Conservation (phyloP, 495 filamentous ascomycete genomes). For the Neurospora tetraspora region DNA sequence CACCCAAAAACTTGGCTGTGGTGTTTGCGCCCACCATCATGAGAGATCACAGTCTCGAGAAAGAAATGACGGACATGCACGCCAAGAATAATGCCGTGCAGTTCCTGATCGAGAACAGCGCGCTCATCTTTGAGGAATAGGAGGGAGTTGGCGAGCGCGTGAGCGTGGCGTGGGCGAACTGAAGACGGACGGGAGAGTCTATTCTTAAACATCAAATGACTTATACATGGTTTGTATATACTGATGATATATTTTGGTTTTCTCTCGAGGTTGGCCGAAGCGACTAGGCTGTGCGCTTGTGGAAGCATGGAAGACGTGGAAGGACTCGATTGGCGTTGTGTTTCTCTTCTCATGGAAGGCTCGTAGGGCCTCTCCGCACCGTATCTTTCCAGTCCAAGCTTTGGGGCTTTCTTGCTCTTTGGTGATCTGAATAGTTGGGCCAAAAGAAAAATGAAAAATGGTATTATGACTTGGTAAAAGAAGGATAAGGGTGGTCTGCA, state of each 20-base stretch:
- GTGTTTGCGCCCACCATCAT: slow-evolving; percentile 98
- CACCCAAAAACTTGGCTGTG: slow-evolving; percentile 85
- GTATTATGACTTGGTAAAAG: background rate
- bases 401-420: background rate
- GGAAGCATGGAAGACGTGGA: background rate
- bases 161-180: background rate
- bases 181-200: background rate
- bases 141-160: slow-evolving; percentile 6
- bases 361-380: background rate
- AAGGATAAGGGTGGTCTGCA: background rate
- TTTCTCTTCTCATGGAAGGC: background rate
- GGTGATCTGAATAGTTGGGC: background rate
- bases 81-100: slow-evolving; percentile 84
- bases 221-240: slow-evolving; percentile 8
- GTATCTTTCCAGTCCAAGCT: background rate
- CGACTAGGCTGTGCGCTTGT: background rate
- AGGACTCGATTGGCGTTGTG: background rate
- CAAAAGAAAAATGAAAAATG: background rate
- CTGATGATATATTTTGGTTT: slow-evolving; percentile 1
- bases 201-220: background rate
- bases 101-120: slow-evolving; percentile 78
- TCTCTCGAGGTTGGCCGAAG: background rate
- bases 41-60: slow-evolving; percentile 74
- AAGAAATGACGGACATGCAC: slow-evolving; percentile 94
- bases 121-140: slow-evolving; percentile 55